Evolutionary conservation across 345 rosid species (phyloP), one percentile per base, ranked within the genome.

Genomic region (Streptanthus diversifolius): DNA sequence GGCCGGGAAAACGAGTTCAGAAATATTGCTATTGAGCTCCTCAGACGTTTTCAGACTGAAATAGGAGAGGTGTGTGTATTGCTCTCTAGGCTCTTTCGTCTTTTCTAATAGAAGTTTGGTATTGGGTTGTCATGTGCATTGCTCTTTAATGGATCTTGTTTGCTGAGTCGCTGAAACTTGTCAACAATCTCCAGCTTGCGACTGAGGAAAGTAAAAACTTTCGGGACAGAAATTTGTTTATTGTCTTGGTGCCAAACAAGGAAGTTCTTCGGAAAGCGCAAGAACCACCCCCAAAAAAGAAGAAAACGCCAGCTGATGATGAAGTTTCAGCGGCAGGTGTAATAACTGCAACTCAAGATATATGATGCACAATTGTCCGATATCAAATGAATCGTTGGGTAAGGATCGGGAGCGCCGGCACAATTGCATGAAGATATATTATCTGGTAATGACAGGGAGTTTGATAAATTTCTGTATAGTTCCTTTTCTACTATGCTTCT

Each of bases 1-100:
- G 96, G 99, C 29, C 85, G 96, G 59, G 92, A 95, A 83, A 88
- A 91, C 55, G 92, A 91, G 25, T 95, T 91, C 85, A 85, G 93
- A 78, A 95, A 88, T 77, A 87, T 76, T 57, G 97, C 96, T 69
- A 85, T 91, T 69, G 93, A 85, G 80, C 96, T 95, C 37, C 80
- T 95, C 37, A 80, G 81, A 73, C 89, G 87, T 52, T 88, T 95
- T 80, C 97, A 88, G 81, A 87, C 74, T 79, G 97, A 91, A 74
- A 75, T 91, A 33, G 99, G 99, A 41, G 97, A 95, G 97, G 95
- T 91, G 76, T 9, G 41, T 27, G 24, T 21, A 18, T 13, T 55
- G 27, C 54, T 19, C 54, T 49, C 7, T 21, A 49, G n/a, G 2
- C 29, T 49, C 54, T 10, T 49, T 51, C 5, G 55, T 51, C 32